Conservation (phyloP, 495 filamentous ascomycete species). For the Clohesyomyces aquaticus region DNA sequence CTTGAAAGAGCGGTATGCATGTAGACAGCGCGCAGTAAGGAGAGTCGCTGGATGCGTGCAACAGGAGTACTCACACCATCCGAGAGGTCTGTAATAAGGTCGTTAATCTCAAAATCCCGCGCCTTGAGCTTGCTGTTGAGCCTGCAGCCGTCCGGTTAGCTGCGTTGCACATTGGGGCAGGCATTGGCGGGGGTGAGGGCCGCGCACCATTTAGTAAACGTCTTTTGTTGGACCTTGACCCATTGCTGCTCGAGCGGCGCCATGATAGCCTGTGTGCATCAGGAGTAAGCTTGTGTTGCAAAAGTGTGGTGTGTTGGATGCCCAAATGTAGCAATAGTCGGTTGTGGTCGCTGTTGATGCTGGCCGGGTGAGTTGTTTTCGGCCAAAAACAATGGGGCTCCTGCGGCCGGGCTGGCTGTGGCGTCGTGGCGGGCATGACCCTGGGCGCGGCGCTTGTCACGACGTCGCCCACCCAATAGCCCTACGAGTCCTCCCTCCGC, state of each 20-base stretch:
- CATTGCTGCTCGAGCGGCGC: slow-evolving; percentile 80
- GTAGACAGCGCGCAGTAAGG: too few relatives aligned
- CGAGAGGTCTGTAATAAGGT: slow-evolving; percentile 84
- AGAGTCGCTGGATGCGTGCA: neutral
- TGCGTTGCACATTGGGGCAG: slow-evolving; percentile 25
- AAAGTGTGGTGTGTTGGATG: neutral
- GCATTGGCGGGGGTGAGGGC: slow-evolving; percentile 6
- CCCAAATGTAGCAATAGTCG: slow-evolving; percentile 17
- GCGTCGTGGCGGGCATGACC: slow-evolving; percentile 1
- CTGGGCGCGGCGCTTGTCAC: neutral
- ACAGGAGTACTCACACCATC: slow-evolving; percentile 73
- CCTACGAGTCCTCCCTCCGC: neutral
- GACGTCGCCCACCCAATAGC: neutral
- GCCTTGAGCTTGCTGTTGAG: slow-evolving; percentile 90
- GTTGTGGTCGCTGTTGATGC: neutral
- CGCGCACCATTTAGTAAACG: slow-evolving; percentile 94
- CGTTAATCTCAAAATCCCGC: slow-evolving; percentile 73
- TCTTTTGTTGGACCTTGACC: slow-evolving; percentile 98
- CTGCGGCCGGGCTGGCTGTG: neutral
- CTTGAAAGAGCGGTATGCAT: neutral
- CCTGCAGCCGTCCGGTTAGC: slow-evolving; percentile 55
- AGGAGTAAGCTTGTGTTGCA: neutral
- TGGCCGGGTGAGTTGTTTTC: slow-evolving; percentile 1
- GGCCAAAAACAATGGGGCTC: neutral
- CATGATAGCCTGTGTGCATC: slow-evolving; percentile 49